Conservation (phyloP, 31 red algal species). For the Pterothamnion heteromorphum region DNA sequence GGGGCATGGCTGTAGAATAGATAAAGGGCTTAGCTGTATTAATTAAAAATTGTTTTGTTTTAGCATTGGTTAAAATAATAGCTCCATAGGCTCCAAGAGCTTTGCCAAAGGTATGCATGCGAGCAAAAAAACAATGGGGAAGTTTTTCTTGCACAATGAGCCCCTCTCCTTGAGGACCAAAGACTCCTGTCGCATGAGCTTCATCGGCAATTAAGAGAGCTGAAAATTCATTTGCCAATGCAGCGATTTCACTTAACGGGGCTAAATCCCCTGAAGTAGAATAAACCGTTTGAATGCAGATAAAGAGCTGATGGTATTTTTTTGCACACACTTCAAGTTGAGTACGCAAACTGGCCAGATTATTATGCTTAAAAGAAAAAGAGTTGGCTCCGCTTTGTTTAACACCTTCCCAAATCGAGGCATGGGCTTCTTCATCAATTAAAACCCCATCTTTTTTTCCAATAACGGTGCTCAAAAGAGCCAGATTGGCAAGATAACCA, state of each 20-base stretch:
- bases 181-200: conserved; percentile 83
- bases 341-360: conserved; percentile 11
- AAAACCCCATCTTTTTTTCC: conserved; percentile 54
- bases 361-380: conserved; percentile 65
- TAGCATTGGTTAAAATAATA: conserved; percentile 55
- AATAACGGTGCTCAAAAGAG: conserved; percentile 60
- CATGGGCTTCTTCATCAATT: conserved; percentile 80
- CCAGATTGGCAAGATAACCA: conserved; percentile 85
- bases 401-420: conserved; percentile 79
- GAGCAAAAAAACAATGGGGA: conserved; percentile 54
- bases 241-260: conserved; percentile 48
- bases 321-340: background rate
- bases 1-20: conserved; percentile 65
- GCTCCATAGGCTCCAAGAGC: conserved; percentile 83
- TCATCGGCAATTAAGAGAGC: conserved; percentile 82
- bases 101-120: conserved; percentile 92
- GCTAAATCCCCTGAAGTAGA: conserved; percentile 95
- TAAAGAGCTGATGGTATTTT: conserved; percentile 38
- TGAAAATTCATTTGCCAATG: conserved; percentile 3
- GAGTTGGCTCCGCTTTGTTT: conserved; percentile 56
- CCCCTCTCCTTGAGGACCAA: conserved; percentile 73
- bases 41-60: conserved; percentile 64
- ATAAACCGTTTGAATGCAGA: conserved; percentile 84
- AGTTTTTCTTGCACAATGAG: conserved; percentile 46
- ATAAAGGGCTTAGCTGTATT: conserved; percentile 93